Percentiles rank a stretch among this genome's conserved stretches.
phyloP scores from a whole-genome alignment of 2,329 filamentous ascomycete species.

The Diaporthe ilicicola region DNA sequence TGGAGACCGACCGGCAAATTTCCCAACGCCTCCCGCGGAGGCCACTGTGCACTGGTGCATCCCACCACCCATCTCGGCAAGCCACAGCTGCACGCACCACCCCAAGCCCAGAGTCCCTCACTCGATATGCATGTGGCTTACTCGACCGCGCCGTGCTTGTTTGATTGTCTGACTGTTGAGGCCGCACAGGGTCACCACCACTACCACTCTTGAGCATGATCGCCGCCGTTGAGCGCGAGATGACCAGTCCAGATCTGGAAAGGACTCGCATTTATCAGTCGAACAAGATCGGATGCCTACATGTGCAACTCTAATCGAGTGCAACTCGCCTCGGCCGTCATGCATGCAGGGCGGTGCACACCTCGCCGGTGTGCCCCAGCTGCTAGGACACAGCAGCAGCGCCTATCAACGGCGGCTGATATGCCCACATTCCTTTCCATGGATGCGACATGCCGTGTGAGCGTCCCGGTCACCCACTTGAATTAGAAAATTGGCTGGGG shows the following conservation, averaged over 20 bases:
- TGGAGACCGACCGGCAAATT: neutral
- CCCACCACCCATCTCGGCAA: neutral
- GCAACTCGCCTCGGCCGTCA: slow-evolving; percentile 6
- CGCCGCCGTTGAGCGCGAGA: slow-evolving; percentile 16
- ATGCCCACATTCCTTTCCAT: slow-evolving; percentile 1
- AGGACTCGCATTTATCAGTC: neutral
- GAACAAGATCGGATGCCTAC: slow-evolving; percentile 10
- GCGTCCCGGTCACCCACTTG: neutral
- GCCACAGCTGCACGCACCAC: neutral
- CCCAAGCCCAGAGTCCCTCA: neutral
- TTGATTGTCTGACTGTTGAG: slow-evolving; percentile 9
- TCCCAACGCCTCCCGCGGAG: slow-evolving; percentile 8
- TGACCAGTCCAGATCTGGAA: neutral
- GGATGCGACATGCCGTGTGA: slow-evolving; percentile 6
- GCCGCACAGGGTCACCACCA: neutral
- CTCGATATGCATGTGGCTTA: slow-evolving; percentile 10
- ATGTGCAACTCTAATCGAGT: neutral
- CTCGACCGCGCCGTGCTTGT: slow-evolving; percentile 5
- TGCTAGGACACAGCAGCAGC: neutral
- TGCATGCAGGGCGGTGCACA: slow-evolving; percentile 8
- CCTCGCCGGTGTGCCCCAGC: neutral
- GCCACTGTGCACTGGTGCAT: neutral
- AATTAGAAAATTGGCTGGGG: neutral
- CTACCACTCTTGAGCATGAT: neutral
- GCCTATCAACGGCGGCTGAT: slow-evolving; percentile 14